These are phyloP conservation scores for Phytomonas sp. DNA, from an alignment of 208 protist species.

Conservation along the genomic window DNA sequence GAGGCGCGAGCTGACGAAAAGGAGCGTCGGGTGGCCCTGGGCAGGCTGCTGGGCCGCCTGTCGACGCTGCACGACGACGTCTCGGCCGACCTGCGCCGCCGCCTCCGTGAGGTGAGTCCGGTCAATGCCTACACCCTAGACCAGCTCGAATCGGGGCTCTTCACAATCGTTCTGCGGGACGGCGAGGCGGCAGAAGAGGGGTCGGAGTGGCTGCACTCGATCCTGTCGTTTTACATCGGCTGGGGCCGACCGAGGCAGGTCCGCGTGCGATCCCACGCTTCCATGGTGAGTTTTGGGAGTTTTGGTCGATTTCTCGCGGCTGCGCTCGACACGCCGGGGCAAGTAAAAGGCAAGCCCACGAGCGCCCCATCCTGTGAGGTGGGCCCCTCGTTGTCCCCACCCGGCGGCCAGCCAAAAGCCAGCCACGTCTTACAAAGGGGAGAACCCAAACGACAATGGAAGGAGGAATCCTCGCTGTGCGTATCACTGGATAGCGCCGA, in stretches of 20 bases:
- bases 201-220: conserved; percentile 59
- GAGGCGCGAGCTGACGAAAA: conserved; percentile 9
- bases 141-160: conserved; percentile 43
- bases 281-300: not conserved
- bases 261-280: conserved; percentile 14
- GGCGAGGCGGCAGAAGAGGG: conserved; percentile 7
- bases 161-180: conserved; percentile 48
- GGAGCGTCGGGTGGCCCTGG: conserved; percentile 14
- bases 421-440: not conserved
- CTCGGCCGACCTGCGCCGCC: conserved; percentile 47
- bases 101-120: conserved; percentile 40
- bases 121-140: conserved; percentile 56
- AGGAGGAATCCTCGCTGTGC: not conserved
- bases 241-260: conserved; percentile 11
- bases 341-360: not conserved
- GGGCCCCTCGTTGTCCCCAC: not conserved
- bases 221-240: conserved; percentile 34
- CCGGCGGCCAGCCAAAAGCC: not conserved
- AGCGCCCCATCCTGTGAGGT: not conserved
- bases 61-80: conserved; percentile 28
- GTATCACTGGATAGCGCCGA: not conserved
- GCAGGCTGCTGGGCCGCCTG: conserved; percentile 35
- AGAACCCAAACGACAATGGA: not conserved
- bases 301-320: not conserved
- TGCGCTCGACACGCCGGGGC: not conserved